Percentiles rank a stretch among this genome's conserved stretches.
Conservation (phyloP, 257 asterid genomes). For the Solanum appendiculatum region DNA sequence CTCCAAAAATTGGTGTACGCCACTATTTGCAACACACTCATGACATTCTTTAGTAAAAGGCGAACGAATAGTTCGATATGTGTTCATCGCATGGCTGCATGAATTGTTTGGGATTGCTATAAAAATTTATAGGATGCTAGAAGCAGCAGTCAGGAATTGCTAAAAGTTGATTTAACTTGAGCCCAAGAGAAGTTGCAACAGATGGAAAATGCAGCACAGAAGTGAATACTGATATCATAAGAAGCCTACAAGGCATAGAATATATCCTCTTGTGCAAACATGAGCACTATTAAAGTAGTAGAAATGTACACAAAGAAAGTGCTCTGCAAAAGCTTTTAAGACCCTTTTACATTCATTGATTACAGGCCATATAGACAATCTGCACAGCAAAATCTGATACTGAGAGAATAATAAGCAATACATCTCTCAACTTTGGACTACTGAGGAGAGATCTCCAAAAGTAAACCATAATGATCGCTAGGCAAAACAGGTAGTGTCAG, state of each 20-base stretch:
- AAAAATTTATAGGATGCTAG: conserved; percentile 25
- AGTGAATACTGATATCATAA: not conserved
- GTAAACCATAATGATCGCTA: conserved; percentile 90
- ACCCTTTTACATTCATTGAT: not conserved
- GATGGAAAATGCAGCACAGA: not conserved
- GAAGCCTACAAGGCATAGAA: not conserved
- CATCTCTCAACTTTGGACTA: not conserved
- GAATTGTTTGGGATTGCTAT: not conserved
- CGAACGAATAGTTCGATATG: not conserved
- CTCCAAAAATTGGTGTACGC: not conserved
- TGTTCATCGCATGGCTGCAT: not conserved
- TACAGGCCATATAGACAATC: not conserved
- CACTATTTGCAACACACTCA: not conserved
- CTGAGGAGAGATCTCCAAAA: conserved; percentile 43
- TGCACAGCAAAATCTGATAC: not conserved
- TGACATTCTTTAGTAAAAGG: not conserved
- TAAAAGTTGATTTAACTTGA: not conserved
- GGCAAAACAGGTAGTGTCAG: conserved; percentile 80
- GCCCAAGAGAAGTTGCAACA: not conserved
- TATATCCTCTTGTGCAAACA: not conserved
- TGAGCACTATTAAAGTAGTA: not conserved
- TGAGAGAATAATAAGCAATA: not conserved
- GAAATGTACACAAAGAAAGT: not conserved
- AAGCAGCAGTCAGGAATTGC: conserved; percentile 23
- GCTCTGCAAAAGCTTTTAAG: not conserved